Percentiles rank a stretch among this genome's conserved stretches.
phyloP scores from a whole-genome alignment of 2,329 filamentous ascomycete genomes.

The Leptographium radiaticola region DNA sequence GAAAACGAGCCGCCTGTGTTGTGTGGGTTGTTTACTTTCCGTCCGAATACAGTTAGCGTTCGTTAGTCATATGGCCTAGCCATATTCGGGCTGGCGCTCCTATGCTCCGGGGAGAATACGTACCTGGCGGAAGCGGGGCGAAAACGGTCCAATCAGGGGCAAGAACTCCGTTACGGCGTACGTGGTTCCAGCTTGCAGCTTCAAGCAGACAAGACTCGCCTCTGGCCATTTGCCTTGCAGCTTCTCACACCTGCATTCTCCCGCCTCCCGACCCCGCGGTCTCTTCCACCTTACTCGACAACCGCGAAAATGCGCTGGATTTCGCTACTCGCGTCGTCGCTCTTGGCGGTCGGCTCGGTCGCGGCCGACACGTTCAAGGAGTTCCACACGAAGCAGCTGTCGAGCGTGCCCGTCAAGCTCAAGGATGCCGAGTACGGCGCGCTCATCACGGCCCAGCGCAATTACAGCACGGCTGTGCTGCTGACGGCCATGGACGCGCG shows the following conservation, averaged over 20 bases:
- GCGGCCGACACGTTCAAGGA: conserved; percentile 52
- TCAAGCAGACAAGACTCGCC: neutral
- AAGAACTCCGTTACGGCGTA: conserved; percentile 7
- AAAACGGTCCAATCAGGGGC: conserved; percentile 5
- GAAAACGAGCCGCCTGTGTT: conserved; percentile 1
- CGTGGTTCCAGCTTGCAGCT: conserved; percentile 10
- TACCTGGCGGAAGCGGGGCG: neutral
- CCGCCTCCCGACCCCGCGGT: neutral
- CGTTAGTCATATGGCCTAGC: neutral
- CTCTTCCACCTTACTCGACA: neutral
- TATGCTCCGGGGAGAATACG: conserved; percentile 4
- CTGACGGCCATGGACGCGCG: conserved; percentile 75
- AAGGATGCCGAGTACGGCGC: conserved; percentile 62
- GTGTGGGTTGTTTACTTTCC: conserved; percentile 10
- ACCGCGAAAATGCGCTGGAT: conserved; percentile 53
- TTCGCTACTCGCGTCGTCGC: conserved; percentile 47
- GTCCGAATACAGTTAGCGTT: neutral
- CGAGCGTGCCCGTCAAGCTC: conserved; percentile 59
- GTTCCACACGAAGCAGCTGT: conserved; percentile 55
- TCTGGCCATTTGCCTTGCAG: neutral
- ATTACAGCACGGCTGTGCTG: conserved; percentile 73
- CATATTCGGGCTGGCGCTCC: conserved; percentile 5
- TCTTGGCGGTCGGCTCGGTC: conserved; percentile 43
- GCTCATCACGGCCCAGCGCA: conserved; percentile 62
- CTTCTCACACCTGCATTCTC: neutral